Conservation (phyloP, 257 asterid genomes). For the Gardenia jasminoides region DNA sequence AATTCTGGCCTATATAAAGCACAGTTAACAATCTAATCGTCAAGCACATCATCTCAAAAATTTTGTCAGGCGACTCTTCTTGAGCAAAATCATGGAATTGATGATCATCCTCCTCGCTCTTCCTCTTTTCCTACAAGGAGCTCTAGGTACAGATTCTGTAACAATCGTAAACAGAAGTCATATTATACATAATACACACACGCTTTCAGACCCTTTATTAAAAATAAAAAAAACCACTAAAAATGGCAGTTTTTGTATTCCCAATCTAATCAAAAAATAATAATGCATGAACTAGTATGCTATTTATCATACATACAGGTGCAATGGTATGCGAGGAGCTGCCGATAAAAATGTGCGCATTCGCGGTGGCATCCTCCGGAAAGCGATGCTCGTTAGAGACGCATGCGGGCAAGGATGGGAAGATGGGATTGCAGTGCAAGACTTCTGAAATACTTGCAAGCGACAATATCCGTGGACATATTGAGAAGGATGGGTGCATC, state of each 20-base stretch:
- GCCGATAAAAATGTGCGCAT: slow-evolving; percentile 25
- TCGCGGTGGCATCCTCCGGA: slow-evolving; percentile 31
- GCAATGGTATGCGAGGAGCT: slow-evolving; percentile 33
- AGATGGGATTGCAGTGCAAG: slow-evolving; percentile 22
- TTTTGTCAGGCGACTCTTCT: neutral
- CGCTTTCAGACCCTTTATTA: no score
- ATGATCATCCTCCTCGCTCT: slow-evolving; percentile 18
- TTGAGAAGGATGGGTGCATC: slow-evolving; percentile 30
- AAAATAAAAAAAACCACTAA: no score
- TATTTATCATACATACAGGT: no score
- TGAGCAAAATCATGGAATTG: slow-evolving; percentile 16
- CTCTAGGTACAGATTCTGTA: slow-evolving; percentile 17
- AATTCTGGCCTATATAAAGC: neutral
- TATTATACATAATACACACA: no score
- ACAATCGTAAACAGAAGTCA: no score
- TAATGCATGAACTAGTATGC: no score
- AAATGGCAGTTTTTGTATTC: neutral
- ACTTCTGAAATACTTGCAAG: slow-evolving; percentile 24
- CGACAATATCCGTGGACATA: slow-evolving; percentile 1
- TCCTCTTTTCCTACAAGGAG: slow-evolving; percentile 27
- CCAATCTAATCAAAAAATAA: no score
- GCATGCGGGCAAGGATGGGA: slow-evolving; percentile 6
- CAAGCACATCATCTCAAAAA: neutral
- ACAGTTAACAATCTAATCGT: neutral
- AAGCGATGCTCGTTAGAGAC: slow-evolving; percentile 39